Base-by-base conservation (phyloP, 345 rosid species). In the Moricandia arvensis region DNA sequence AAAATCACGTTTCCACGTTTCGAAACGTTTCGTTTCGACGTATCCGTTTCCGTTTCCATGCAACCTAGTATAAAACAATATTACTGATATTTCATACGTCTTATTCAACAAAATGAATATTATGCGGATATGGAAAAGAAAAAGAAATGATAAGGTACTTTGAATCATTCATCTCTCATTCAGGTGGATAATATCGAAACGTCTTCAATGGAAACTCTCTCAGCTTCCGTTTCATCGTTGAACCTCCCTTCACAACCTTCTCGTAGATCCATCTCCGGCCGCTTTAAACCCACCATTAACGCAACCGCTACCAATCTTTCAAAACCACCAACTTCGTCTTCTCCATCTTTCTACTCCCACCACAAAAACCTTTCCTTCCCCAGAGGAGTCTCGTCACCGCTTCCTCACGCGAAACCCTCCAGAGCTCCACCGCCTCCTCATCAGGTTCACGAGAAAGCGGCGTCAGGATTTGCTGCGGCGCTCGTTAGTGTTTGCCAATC, bases 401-500 rank as follows among this genome's bases (percentile, higher is more conserved):
- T 62, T 66, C 78, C 33, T 1, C 13, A 69, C 5, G 4, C 61
- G 3, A 74, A 58, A 43, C 53, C 58, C 45, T 57, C 83, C 16
- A 72, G 47, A 66, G 68, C 60, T 30, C 41, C 49, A 35, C 11
- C 21, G 45, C 9, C 35, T 27, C 69, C 74, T 21, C 59, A 74
- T 21, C 59, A 27, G 8, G 17, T 62, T 63, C 87, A 91, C 67
- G 79, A 47, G 1, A 90, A 77, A 59, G 88, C 91, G 1, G 86
- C 89, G 12, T 83, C 77, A 0, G 96, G 97, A 17, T 92, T 86
- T 45, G 93, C 93, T 0, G 96, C 88, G 0, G 97, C 97, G 1
- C 93, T 92, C 63, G 69, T 90, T 5, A 89, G 86, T 64, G 81
- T 81, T 41, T 81, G 89, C 59, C 89, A 74, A 7, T 67, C 83